Percentiles rank a stretch among this genome's conserved stretches.
phyloP scores from a whole-genome alignment of 352 stramenopile species.

The Globisporangium paddicum region DNA sequence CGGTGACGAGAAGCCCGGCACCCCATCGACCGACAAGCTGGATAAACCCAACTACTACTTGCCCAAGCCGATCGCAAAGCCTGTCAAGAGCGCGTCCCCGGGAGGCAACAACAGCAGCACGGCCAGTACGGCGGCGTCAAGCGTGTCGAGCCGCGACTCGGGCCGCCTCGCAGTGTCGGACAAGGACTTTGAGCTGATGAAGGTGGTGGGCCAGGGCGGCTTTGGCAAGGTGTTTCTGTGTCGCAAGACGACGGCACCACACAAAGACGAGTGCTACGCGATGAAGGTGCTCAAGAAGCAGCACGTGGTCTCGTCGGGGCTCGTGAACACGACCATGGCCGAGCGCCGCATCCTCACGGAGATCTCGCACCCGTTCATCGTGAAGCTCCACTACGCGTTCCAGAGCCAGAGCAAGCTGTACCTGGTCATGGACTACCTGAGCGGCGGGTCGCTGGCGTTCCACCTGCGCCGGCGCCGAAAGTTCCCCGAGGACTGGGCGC shows the following conservation, averaged over 20 bases:
- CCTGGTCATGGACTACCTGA: constrained; percentile 92
- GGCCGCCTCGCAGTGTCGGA: constrained; percentile 59
- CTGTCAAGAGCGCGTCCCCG: constrained; percentile 16
- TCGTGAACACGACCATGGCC: constrained; percentile 93
- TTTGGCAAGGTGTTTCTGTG: constrained; percentile 99
- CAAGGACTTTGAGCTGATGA: constrained; percentile 95
- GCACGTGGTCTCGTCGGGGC: constrained; percentile 85
- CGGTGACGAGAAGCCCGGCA: constrained; percentile 36
- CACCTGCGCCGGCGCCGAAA: constrained; percentile 86
- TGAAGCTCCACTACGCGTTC: constrained; percentile 94
- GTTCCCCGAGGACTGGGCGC: constrained; percentile 87
- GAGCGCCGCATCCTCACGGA: constrained; percentile 91
- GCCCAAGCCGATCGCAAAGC: constrained; percentile 62
- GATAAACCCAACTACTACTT: constrained; percentile 78
- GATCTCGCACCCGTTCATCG: constrained; percentile 92
- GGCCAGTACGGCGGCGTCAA: constrained; percentile 2
- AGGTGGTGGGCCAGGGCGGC: constrained; percentile 95
- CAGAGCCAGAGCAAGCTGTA: constrained; percentile 92
- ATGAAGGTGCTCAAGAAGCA: constrained; percentile 98
- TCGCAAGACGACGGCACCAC: constrained; percentile 87
- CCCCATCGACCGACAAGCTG: constrained; percentile 20
- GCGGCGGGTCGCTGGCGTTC: constrained; percentile 86
- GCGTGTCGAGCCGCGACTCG: constrained; percentile 13
- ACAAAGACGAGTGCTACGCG: constrained; percentile 95
- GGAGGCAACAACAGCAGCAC: constrained; percentile 12